Base-by-base conservation (phyloP, 2,329 filamentous ascomycete species). In the Aspergillus costaricaensis region DNA sequence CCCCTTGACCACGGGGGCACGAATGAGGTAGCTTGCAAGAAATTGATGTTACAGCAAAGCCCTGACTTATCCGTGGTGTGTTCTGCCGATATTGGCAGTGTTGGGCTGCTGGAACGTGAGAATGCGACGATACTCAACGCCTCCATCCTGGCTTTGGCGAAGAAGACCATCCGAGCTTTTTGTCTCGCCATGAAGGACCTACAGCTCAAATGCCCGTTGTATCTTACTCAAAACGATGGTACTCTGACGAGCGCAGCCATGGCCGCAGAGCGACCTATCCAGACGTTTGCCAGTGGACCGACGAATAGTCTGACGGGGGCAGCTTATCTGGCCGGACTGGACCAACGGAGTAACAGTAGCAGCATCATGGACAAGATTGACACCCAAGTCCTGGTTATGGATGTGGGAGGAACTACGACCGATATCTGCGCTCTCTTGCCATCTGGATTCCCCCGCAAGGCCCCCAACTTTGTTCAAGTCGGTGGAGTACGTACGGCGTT, bases 401-500 rank as follows among this genome's bases (percentile, higher is more conserved):
- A 88, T 65, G 81, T 88, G 27, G 85, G 86, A 7, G 85, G 85
- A 15, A 88, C 86, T 0, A 88, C 85, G 0, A 85, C 84, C 2
- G 86, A 88, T 69, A 82, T 87, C 8, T 85, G 85, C 25, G 78
- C 84, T 0, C 70, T 88, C 2, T 75, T 86, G 1, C 81, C 83
- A 0, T 85, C 81, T 2, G 86, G 86, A 0, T 87, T 87, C 50
- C 86, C 86, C 0, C 79, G 85, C 19, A 85, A 87, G 62, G 84
- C 86, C 3, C 80, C 84, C 0, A 83, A 82, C 0, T 87, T 84
- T 56, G 83, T 84, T 9, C 82, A 85, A 57, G 77, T 88, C 4
- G 84, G 81, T 2, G 85, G 85, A 1, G 84, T 88, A 0, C 76
- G 84, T 14, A 86, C 85, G 43, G 85, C 85, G 15, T 88, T 86